Evolutionary conservation across 2,329 filamentous ascomycete species (phyloP), one percentile per base, ranked within the genome.

Genomic region (Cyphellophora europaea): DNA sequence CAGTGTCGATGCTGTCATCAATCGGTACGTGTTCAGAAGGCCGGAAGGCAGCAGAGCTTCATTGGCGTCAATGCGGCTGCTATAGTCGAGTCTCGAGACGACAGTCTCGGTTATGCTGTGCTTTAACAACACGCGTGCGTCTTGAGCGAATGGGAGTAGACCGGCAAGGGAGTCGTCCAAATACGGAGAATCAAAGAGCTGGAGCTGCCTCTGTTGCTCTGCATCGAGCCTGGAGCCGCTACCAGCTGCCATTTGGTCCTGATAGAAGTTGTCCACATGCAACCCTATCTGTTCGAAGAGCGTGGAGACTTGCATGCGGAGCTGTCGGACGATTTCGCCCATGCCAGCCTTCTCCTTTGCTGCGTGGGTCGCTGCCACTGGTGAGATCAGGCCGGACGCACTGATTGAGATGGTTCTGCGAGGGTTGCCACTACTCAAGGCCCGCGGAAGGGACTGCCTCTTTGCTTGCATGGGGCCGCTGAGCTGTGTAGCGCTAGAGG

Each of bases 231-330:
- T n/a, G n/a, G n/a, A n/a, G 3, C 34, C 21, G 8, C n/a, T 8
- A 25, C 21, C 21, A 25, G 8, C 28, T 3, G 43, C 30, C 6
- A 6, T 8, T 19, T 13, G 13, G 17, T 25, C 19, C 4, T 6
- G 18, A 34, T 61, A 61, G 33, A 53, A 59, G 32, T 59, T 59
- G 14, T 61, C 57, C 15, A 59, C 44, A 36, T 61, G 57, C 1
- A 57, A 43, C 25, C 49, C 43, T 14, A 53, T 50, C 32, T 55
- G 54, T 25, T 59, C 55, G 37, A 56, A 52, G 1, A 61, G 31
- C 1, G 50, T 50, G 28, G 52, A 47, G 13, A 57, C n/a, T n/a
- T 25, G 21, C 21, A n/a, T 25, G n/a, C 21, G 21, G n/a, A 25
- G 21, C 8, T 25, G 21, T n/a, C n/a, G 8, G 21, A 25, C 21